Conservation (phyloP, 2,329 filamentous ascomycete genomes). For the Exophiala oligosperma region DNA sequence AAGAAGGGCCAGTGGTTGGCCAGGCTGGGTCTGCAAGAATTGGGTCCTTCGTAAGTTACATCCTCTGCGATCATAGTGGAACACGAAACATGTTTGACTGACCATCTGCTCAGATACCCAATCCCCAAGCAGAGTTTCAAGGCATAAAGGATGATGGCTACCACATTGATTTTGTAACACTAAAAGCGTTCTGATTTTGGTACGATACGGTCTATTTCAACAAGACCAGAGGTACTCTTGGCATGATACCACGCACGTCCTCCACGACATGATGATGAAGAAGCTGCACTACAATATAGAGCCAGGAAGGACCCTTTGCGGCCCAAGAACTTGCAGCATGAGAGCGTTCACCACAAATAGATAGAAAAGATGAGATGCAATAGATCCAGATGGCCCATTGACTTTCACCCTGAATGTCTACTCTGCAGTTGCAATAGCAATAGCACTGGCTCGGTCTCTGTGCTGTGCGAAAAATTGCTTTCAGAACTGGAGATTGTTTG, state of each 20-base stretch:
- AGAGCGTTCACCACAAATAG: not conserved
- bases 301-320: not conserved
- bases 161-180: slow-evolving; percentile 11
- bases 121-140: slow-evolving; percentile 78
- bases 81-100: not conserved
- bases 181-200: slow-evolving; percentile 19
- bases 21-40: slow-evolving; percentile 87
- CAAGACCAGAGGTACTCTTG: slow-evolving; percentile 20
- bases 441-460: no score
- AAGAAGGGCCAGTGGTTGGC: slow-evolving; percentile 98
- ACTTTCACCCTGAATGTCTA: not conserved
- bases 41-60: slow-evolving; percentile 81
- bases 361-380: not conserved
- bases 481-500: no score
- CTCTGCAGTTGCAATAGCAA: no score
- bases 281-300: slow-evolving; percentile 11
- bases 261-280: slow-evolving; percentile 27
- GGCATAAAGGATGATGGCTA: slow-evolving; percentile 35
- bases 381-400: not conserved
- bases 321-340: not conserved
- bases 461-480: no score
- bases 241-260: slow-evolving; percentile 28
- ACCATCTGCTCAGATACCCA: slow-evolving; percentile 61
- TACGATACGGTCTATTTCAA: slow-evolving; percentile 27
- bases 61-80: slow-evolving; percentile 1